These are phyloP conservation scores for Aspergillus unguis DNA, from an alignment of 2,329 filamentous ascomycete species.

Conservation along the genomic window DNA sequence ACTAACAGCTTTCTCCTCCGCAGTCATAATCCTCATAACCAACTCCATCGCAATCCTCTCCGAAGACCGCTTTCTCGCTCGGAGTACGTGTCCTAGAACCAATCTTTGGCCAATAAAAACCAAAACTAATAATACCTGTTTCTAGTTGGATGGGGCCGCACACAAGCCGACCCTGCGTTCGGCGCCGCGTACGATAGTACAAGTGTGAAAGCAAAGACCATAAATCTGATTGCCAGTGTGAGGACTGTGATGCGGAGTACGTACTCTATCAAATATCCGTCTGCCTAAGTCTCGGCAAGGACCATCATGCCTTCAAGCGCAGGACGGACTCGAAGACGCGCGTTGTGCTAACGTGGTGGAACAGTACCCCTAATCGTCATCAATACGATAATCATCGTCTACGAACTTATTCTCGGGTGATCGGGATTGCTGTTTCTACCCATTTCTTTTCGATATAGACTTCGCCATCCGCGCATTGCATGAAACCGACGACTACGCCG, in stretches of 20 bases:
- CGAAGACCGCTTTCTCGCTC: conserved; percentile 87
- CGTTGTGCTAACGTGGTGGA: not conserved
- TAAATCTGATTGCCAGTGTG: conserved; percentile 86
- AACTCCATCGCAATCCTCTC: conserved; percentile 93
- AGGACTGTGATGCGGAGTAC: conserved; percentile 89
- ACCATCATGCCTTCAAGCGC: not conserved
- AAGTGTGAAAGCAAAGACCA: conserved; percentile 79
- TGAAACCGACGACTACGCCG: not conserved
- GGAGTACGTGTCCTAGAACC: conserved; percentile 51
- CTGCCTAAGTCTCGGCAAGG: not conserved
- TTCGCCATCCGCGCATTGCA: not conserved
- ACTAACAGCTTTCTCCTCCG: conserved; percentile 6
- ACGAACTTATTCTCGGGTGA: conserved; percentile 74
- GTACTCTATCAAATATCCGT: conserved; percentile 33
- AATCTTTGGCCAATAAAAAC: not conserved
- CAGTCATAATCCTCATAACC: conserved; percentile 79
- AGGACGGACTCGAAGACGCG: not conserved
- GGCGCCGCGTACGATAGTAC: conserved; percentile 67
- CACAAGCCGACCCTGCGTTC: conserved; percentile 68
- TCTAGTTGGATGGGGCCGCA: conserved; percentile 73
- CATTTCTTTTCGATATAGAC: not conserved
- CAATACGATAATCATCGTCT: conserved; percentile 78
- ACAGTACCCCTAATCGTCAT: conserved; percentile 79
- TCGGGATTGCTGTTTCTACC: not conserved
- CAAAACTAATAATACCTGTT: conserved; percentile 10